A percentile compares a stretch with the other conserved stretches of the same genome.
Evolutionary conservation across 2,329 filamentous ascomycete species (phyloP).

Genomic region (Diaporthe sp.): DNA sequence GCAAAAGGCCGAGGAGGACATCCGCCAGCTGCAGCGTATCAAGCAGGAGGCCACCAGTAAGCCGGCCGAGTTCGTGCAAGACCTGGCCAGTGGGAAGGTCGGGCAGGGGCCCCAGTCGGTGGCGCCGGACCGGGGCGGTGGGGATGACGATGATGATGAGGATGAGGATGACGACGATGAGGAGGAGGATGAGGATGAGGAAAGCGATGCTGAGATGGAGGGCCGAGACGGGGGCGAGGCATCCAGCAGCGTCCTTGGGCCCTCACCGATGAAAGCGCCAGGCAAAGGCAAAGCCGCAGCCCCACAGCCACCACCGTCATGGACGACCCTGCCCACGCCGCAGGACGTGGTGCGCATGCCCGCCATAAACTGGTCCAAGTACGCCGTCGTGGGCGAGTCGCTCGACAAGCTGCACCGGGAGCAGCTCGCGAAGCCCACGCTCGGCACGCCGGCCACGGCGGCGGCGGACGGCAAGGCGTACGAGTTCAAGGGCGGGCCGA

Average conservation of each 20-base stretch:
- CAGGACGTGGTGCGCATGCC: conserved; percentile 90
- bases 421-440: conserved; percentile 75
- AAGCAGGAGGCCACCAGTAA: conserved; percentile 79
- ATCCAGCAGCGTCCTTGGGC: conserved; percentile 33
- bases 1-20: conserved; percentile 81
- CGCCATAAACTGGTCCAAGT: conserved; percentile 94
- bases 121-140: conserved; percentile 47
- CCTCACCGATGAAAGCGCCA: conserved; percentile 38
- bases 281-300: conserved; percentile 41
- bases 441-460: conserved; percentile 63
- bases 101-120: conserved; percentile 49
- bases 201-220: conserved; percentile 46
- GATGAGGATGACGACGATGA: conserved; percentile 48
- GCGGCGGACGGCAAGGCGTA: conserved; percentile 58
- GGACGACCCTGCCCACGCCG: conserved; percentile 78
- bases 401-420: conserved; percentile 88
- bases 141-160: conserved; percentile 51
- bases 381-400: conserved; percentile 87
- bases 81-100: conserved; percentile 75
- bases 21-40: conserved; percentile 76
- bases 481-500: conserved; percentile 60
- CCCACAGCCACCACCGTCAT: conserved; percentile 53
- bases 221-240: conserved; percentile 33
- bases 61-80: conserved; percentile 78
- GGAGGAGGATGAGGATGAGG: conserved; percentile 48